Evolutionary conservation across 2,329 filamentous ascomycete species (phyloP).

Genomic region (Colletotrichum orchidophilum): DNA sequence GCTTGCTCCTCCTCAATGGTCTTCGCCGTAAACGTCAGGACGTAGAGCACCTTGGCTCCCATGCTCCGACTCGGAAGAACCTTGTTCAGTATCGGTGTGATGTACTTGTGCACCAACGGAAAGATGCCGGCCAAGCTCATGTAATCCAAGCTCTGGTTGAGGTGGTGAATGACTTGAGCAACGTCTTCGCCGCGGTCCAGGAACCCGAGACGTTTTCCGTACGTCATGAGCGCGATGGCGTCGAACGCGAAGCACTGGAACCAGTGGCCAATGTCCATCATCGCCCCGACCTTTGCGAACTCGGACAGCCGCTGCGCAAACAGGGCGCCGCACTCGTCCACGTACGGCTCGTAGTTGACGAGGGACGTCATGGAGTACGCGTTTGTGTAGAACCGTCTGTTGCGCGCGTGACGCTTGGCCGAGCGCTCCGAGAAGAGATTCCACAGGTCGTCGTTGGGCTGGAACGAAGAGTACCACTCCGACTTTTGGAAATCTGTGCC

Average conservation of each 20-base stretch:
- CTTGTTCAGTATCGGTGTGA: slow-evolving; percentile 43
- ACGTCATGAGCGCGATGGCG: slow-evolving; percentile 61
- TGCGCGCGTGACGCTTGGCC: slow-evolving; percentile 46
- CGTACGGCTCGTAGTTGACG: slow-evolving; percentile 58
- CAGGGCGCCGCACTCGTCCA: slow-evolving; percentile 56
- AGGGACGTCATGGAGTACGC: slow-evolving; percentile 59
- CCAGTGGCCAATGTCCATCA: slow-evolving; percentile 52
- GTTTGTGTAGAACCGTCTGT: slow-evolving; percentile 51
- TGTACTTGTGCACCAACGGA: slow-evolving; percentile 46
- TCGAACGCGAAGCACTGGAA: slow-evolving; percentile 60
- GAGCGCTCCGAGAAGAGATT: slow-evolving; percentile 46
- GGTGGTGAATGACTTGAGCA: slow-evolving; percentile 49
- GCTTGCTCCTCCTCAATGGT: slow-evolving; percentile 43
- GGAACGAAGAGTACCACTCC: slow-evolving; percentile 39
- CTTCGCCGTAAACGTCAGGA: slow-evolving; percentile 41
- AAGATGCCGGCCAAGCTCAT: slow-evolving; percentile 53
- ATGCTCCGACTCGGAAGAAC: slow-evolving; percentile 38
- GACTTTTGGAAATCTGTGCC: slow-evolving; percentile 48
- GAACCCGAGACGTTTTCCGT: slow-evolving; percentile 51
- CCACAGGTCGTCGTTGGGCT: slow-evolving; percentile 36
- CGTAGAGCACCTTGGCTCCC: slow-evolving; percentile 28
- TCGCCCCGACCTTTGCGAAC: slow-evolving; percentile 40
- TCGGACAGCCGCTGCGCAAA: slow-evolving; percentile 49
- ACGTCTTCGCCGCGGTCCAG: slow-evolving; percentile 57
- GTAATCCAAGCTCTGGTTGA: slow-evolving; percentile 48